Base-by-base conservation (phyloP, 192 early-diverging fungal species). In the Coemansia sp. region DNA sequence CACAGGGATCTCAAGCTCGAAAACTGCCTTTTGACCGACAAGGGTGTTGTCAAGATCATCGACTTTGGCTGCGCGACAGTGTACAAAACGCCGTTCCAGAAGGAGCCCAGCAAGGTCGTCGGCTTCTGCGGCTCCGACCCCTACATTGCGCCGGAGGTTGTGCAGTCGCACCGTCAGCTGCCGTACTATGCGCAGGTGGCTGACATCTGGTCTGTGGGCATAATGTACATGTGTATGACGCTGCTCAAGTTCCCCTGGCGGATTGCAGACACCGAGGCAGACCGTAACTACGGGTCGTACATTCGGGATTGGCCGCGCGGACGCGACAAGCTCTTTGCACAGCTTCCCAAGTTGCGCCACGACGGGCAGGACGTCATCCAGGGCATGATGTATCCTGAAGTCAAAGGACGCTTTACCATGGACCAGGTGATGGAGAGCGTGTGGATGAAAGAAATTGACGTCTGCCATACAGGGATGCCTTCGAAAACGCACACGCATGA, bases 41-140 rank as follows among this genome's bases (percentile, higher is more conserved):
- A 66, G 3, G 90, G 91, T 13, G 85, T 89, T 46, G 73, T 98
- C 71, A 98, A 98, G 77, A 91, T 98, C 59, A 96, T 94, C 31
- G 96, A 98, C 64, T 98, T 98, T 84, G 96, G 96, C 31, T 94
- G 94, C 49, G 90, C 91, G 0, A 87, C 86, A 43, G 95, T 98
- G 20, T 98, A 90, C 70, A 87, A 90, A 59, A 87, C 87, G 31
- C 94, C 93, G 8, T 96, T 93, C 80, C 87, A 90, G 58, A 83
- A 74, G 46, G 75, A 81, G 62, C 64, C 79, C 26, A 81, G 84
- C 59, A 85, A 88, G 64, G 86, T 85, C 0, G 82, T 82, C 70
- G 96, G 96, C 10, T 81, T 93, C 18, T 90, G 84, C 69, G 96
- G 96, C 7, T 93, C 90, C 13, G 96, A 94, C 43, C 96, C 96